Percentiles rank a stretch among this genome's conserved stretches.
phyloP scores from a whole-genome alignment of 768 basidiomycete genomes.

The Hygrophoropsis aurantiaca region DNA sequence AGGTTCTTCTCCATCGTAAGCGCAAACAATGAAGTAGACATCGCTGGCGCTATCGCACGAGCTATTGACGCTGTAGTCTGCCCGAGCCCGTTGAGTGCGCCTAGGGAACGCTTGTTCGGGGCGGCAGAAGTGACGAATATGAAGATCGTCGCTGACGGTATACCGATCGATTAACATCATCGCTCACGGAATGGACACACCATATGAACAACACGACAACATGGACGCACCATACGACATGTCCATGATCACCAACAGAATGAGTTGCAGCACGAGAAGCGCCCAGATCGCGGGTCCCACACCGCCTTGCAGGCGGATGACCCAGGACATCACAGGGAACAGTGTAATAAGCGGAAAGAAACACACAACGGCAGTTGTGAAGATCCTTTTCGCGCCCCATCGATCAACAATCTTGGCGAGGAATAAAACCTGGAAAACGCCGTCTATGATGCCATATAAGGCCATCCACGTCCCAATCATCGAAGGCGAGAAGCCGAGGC shows the following conservation, averaged over 20 bases:
- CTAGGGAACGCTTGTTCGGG: slow-evolving; percentile 52
- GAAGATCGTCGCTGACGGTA: slow-evolving; percentile 45
- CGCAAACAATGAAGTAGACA: slow-evolving; percentile 53
- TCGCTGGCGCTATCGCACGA: slow-evolving; percentile 49
- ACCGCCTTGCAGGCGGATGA: slow-evolving; percentile 31
- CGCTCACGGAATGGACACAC: no score
- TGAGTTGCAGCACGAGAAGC: slow-evolving; percentile 30
- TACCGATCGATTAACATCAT: no score
- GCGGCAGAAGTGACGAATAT: slow-evolving; percentile 54
- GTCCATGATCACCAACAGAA: slow-evolving; percentile 34
- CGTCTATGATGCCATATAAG: slow-evolving; percentile 35
- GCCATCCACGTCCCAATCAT: slow-evolving; percentile 41
- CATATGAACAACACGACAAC: not conserved
- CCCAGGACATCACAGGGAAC: slow-evolving; percentile 46
- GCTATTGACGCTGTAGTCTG: slow-evolving; percentile 47
- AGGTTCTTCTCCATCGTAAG: slow-evolving; percentile 48
- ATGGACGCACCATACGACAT: slow-evolving; percentile 39
- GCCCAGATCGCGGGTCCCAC: slow-evolving; percentile 37
- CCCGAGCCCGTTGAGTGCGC: slow-evolving; percentile 57
- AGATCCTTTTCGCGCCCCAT: slow-evolving; percentile 43
- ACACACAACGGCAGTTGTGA: slow-evolving; percentile 36
- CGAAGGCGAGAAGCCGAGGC: slow-evolving; percentile 40
- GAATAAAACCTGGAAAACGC: slow-evolving; percentile 39
- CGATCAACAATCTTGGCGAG: slow-evolving; percentile 39
- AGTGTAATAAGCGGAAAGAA: slow-evolving; percentile 39